Evolutionary conservation across 352 stramenopile species (phyloP), one percentile per base, ranked within the genome.

Genomic region (Globisporangium sylvaticum): DNA sequence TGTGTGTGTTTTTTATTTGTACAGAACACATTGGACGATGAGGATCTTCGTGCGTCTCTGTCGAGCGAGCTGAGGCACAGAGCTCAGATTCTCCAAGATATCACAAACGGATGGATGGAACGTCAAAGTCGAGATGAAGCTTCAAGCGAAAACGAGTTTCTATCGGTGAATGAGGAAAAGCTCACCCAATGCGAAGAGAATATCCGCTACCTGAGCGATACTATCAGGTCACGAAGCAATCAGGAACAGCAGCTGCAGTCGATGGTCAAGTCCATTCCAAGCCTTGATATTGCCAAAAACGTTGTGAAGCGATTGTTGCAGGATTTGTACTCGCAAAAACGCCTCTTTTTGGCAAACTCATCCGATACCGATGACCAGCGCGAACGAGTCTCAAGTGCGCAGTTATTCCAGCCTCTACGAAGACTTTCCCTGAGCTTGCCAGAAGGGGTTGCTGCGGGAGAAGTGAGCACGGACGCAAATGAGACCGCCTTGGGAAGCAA

Each of bases 151-250:
- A 71, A 77, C 58, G 69, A 88, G 54, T 89, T 86, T 52, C 70
- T 90, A 25, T 65, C 79, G 20, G 69, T 68, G 15, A 91, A 89
- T 37, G 76, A 88, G 39, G 63, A 86, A 59, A 68, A 81, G 44
- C 59, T 94, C 3, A 79, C 73, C 18, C 57, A 68, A 20, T 91
- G 79, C 52, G 81, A 94, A 62, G 77, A 90, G 24, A 80, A 67
- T 42, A 90, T 93, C 65, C 75, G 72, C 5, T 74, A 88, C 15
- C 72, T 92, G 37, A 76, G 65, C 18, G 76, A 80, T 22, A 74
- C 77, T 15, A 68, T 91, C 64, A 67, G 15, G 66, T 72, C 24
- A 53, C 59, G 50, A 46, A 64, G n/a, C 31, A 61, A 37, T 14
- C 58, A 55, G 29, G 46, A 64, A 10, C 65, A 31, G 15, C 31